A percentile compares a stretch with the other conserved stretches of the same genome.
Evolutionary conservation across 768 basidiomycete genomes (phyloP).

Genomic region (Russula abietina): DNA sequence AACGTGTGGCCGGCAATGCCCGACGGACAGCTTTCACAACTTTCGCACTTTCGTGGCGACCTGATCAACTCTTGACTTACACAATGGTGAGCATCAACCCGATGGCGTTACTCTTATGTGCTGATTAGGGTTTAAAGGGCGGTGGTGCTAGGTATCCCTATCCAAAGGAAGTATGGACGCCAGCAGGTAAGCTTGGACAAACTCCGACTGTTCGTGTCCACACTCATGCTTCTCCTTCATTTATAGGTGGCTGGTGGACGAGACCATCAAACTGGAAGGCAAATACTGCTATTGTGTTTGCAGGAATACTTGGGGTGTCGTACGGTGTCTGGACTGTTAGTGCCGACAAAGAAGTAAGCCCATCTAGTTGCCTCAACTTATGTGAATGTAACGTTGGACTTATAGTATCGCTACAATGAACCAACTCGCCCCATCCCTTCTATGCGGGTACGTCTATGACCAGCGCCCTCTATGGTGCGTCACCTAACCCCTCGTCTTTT

Average conservation of each 20-base stretch:
- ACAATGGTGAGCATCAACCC: slow-evolving; percentile 18
- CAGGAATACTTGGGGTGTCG: slow-evolving; percentile 60
- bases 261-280: slow-evolving; percentile 84
- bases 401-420: slow-evolving; percentile 21
- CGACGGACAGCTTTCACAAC: neutral
- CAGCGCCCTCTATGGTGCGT: neutral
- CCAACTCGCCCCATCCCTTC: slow-evolving; percentile 24
- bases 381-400: neutral
- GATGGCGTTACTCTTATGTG: neutral
- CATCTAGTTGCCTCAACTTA: neutral
- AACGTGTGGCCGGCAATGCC: slow-evolving; percentile 13
- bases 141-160: slow-evolving; percentile 86
- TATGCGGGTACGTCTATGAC: slow-evolving; percentile 22
- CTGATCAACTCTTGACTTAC: neutral
- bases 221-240: neutral
- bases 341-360: slow-evolving; percentile 74
- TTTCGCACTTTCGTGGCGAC: neutral
- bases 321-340: slow-evolving; percentile 68
- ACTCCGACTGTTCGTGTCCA: neutral
- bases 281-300: slow-evolving; percentile 71
- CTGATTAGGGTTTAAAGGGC: slow-evolving; percentile 42
- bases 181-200: slow-evolving; percentile 57
- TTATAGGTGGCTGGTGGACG: slow-evolving; percentile 90
- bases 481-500: neutral
- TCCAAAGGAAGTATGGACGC: slow-evolving; percentile 93